Conservation (phyloP, 2,329 filamentous ascomycete species). For the Trichophyton schoenleinii region DNA sequence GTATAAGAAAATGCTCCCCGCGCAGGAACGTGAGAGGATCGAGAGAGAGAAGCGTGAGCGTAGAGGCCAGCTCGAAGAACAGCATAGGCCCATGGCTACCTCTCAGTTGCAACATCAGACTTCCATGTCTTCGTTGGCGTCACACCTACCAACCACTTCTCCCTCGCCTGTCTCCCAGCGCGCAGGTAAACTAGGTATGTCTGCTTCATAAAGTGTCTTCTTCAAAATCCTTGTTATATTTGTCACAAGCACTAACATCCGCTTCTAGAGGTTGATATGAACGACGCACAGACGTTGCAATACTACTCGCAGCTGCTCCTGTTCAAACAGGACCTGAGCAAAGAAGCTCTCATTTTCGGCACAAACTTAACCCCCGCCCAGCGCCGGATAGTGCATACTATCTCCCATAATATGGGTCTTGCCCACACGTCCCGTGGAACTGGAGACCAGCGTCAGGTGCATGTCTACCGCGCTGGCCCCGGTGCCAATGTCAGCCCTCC, state of each 20-base stretch:
- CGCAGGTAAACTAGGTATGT: constrained; percentile 27
- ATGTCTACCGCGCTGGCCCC: constrained; percentile 56
- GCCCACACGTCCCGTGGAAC: constrained; percentile 82
- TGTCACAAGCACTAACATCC: constrained; percentile 5
- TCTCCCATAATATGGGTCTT: constrained; percentile 89
- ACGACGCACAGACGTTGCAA: constrained; percentile 73
- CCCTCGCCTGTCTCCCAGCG: constrained; percentile 54
- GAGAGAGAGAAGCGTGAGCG: constrained; percentile 95
- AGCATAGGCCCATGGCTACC: constrained; percentile 62
- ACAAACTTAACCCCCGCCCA: constrained; percentile 68
- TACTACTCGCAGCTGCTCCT: constrained; percentile 84
- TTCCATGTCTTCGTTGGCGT: constrained; percentile 68
- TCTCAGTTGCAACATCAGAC: constrained; percentile 67
- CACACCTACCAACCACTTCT: constrained; percentile 51
- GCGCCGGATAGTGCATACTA: constrained; percentile 79
- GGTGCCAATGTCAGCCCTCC: constrained; percentile 47
- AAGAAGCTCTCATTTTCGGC: constrained; percentile 76
- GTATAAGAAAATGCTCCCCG: constrained; percentile 98
- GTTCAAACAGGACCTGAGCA: constrained; percentile 67
- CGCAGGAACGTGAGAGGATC: constrained; percentile 87
- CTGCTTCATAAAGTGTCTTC: constrained; percentile 1
- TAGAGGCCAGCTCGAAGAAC: constrained; percentile 89
- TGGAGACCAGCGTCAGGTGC: constrained; percentile 77
- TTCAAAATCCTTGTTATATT: constrained; percentile 2
- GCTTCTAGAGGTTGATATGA: constrained; percentile 65